phyloP scores from a whole-genome alignment of 2,329 filamentous ascomycete species.

The Pseudogymnoascus sp. region DNA sequence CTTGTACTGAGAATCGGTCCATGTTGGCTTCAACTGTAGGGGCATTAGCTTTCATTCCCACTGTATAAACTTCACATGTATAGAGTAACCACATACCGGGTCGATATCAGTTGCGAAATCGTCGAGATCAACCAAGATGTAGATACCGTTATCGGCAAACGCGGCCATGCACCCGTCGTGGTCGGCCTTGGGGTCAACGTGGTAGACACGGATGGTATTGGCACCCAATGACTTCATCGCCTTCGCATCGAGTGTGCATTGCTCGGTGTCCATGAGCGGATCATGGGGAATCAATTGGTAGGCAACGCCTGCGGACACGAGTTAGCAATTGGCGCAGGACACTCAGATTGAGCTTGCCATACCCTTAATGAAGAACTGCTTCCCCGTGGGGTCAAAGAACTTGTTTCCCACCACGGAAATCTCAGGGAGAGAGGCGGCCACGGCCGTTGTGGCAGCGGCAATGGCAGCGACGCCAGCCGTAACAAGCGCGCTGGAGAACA shows the following conservation, averaged over 20 bases:
- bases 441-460: conserved; percentile 20
- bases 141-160: conserved; percentile 74
- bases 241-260: conserved; percentile 67
- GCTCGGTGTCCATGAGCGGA: conserved; percentile 65
- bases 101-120: conserved; percentile 63
- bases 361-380: conserved; percentile 83
- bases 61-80: neutral
- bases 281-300: conserved; percentile 61
- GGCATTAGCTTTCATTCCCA: conserved; percentile 14
- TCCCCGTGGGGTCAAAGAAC: conserved; percentile 74
- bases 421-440: conserved; percentile 35
- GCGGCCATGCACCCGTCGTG: conserved; percentile 76
- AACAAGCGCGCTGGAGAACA: conserved; percentile 22
- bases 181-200: conserved; percentile 64
- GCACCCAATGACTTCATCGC: conserved; percentile 75
- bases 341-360: conserved; percentile 16
- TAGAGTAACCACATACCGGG: conserved; percentile 37
- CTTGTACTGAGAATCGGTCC: conserved; percentile 65
- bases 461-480: conserved; percentile 20
- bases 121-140: conserved; percentile 76
- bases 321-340: neutral
- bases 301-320: conserved; percentile 52
- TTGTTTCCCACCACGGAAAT: conserved; percentile 63
- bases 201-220: conserved; percentile 82
- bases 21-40: conserved; percentile 50